Evolutionary conservation across 192 early-diverging fungal species (phyloP), one percentile per base, ranked within the genome.

Genomic region (Diversispora epigaea): DNA sequence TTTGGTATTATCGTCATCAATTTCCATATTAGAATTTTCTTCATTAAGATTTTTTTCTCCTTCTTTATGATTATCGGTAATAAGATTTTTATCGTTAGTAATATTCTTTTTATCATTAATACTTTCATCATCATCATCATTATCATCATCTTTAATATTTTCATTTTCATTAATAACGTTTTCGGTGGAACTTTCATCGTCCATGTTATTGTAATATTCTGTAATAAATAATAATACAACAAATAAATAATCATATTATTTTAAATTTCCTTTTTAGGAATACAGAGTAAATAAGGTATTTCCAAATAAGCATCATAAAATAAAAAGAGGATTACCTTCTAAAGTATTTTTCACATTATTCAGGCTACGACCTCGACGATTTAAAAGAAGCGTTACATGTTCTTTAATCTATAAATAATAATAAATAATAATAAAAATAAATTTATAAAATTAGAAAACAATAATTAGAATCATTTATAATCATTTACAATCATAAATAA

Each of bases 311-410:
- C n/a, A 64, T 3, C 15, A n/a, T 32, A 43, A 32, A 41, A 64
- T 17, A 17, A 64, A 21, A n/a, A 19, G 11, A 11, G 52, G 2
- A 45, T 57, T 75, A 87, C 86, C 83, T 77, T 83, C 72, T 66
- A 88, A 73, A 46, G 83, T 77, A 6, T 45, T 76, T 54, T 79
- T 82, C 40, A 86, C 82, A 41, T 83, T 80, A 39, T 76, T 76
- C 44, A 86, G 64, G 4, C 81, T 84, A 49, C 81, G 81, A 9
- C 85, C 85, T 49, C 73, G 77, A 41, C 79, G 72, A 66, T 82
- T 80, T 55, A 86, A 49, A 39, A 82, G 75, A n/a, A 77, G 78
- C 40, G 15, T 62, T 32, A 85, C 79, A 6, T 70, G 76, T 39
- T 77, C 73, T 39, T 84, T 80, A 49, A 86, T 79, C 77, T 85